Evolutionary conservation across 768 basidiomycete genomes (phyloP).

Genomic region (Postia placenta): DNA sequence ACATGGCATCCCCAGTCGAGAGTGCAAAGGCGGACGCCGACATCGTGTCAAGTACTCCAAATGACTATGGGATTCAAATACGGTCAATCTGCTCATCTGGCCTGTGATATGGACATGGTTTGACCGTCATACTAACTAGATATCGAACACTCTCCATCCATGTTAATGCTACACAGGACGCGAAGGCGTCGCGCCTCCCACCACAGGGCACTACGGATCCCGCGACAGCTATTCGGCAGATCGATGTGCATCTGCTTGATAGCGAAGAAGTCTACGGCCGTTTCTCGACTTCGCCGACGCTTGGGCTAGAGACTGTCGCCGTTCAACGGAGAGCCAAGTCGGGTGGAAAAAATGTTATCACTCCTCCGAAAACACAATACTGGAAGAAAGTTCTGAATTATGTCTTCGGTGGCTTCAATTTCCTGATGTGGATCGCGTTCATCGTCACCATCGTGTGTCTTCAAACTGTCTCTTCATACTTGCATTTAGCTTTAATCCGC

Average conservation of each 20-base stretch:
- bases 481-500: not conserved
- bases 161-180: slow-evolving; percentile 25
- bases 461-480: too few species aligned
- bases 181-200: slow-evolving; percentile 11
- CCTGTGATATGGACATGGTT: not conserved
- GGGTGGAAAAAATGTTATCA: slow-evolving; percentile 46
- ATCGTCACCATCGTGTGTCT: slow-evolving; percentile 37
- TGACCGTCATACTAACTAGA: slow-evolving; percentile 11
- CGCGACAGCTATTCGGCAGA: slow-evolving; percentile 33
- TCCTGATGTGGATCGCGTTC: slow-evolving; percentile 49
- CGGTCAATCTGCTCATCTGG: not conserved
- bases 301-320: slow-evolving; percentile 45
- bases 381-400: slow-evolving; percentile 47
- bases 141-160: slow-evolving; percentile 43
- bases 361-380: slow-evolving; percentile 40
- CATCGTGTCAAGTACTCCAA: not conserved
- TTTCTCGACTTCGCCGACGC: slow-evolving; percentile 36
- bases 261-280: slow-evolving; percentile 37
- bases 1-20: not conserved
- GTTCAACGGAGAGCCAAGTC: slow-evolving; percentile 38
- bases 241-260: slow-evolving; percentile 43
- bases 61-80: slow-evolving; percentile 2
- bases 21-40: not conserved
- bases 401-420: slow-evolving; percentile 53
- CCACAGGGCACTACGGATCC: slow-evolving; percentile 23